Base-by-base conservation (phyloP, 352 stramenopile genomes). In the Plasmopara halstedii region DNA sequence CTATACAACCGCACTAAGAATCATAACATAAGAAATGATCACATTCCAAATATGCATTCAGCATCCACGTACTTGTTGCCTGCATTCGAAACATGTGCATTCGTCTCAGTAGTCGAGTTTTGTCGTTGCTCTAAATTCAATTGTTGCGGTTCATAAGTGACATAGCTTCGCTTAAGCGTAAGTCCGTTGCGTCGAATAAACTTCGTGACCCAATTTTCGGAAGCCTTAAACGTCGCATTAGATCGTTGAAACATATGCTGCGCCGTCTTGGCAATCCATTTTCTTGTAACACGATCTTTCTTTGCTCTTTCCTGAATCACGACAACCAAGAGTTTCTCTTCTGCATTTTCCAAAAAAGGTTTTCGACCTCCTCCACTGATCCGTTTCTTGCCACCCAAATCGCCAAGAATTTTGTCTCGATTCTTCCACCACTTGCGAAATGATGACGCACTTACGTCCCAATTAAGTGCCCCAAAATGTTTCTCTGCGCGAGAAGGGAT, bases 371-470 rank as follows among this genome's bases (percentile, higher is more conserved):
- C 78, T 27, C 75, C 78, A 13, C 61, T 69, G 45, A 89, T 82
- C 17, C 74, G 74, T 54, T 85, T 89, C 55, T 87, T 85, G 41
- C 55, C 73, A 3, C 68, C 73, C 7, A 66, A 78, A 46, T 86
- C 75, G 44, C 66, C 66, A 50, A 89, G 57, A 46, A 89, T 89
- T 37, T 81, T 81, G 44, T 87, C 78, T 34, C 75, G 75, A 53
- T 86, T 89, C 48, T 88, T 86, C 78, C 78, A 89, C 78, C 78
- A 89, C 50, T 89, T 89, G 29, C 75, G 71, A 50, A 88, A 86
- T 49, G 73, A 84, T 20, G 72, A 85, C 44, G 75, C 75, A 54
- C 66, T 83, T 33, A 89, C 73, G 50, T 88, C 73, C 75, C 73
- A 87, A 46, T 82, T 77, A 25, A 83, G 49, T 22, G 61, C 69